Conservation (phyloP, 768 basidiomycete genomes). For the Lentinula guzmanii region DNA sequence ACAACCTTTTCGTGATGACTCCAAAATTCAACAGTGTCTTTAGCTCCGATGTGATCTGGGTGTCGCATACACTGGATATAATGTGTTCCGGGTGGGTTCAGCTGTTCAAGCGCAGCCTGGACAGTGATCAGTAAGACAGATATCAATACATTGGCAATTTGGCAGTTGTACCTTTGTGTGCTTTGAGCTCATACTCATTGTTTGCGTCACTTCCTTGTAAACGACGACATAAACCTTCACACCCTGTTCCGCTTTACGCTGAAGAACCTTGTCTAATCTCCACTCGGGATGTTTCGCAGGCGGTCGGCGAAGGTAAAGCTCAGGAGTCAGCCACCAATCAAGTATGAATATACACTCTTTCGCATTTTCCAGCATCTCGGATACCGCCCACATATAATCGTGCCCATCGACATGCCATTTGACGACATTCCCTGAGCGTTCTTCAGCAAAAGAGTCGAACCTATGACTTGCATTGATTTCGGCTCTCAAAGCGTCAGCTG, state of each 20-base stretch:
- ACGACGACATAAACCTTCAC: slow-evolving; percentile 90
- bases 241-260: slow-evolving; percentile 87
- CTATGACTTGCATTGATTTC: slow-evolving; percentile 77
- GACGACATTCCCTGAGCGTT: slow-evolving; percentile 63
- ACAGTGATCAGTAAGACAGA: background rate
- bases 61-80: slow-evolving; percentile 90
- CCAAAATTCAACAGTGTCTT: slow-evolving; percentile 84
- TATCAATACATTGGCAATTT: background rate
- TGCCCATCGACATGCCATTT: slow-evolving; percentile 98
- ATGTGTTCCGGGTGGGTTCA: slow-evolving; percentile 47
- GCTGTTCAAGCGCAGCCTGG: slow-evolving; percentile 59
- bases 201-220: slow-evolving; percentile 94
- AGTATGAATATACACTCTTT: slow-evolving; percentile 84
- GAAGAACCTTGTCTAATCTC: slow-evolving; percentile 79
- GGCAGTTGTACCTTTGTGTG: slow-evolving; percentile 64
- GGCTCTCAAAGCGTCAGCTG: slow-evolving; percentile 62
- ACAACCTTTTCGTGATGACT: slow-evolving; percentile 93
- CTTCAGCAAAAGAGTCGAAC: slow-evolving; percentile 77
- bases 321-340: slow-evolving; percentile 94
- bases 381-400: slow-evolving; percentile 94
- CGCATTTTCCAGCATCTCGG: slow-evolving; percentile 81
- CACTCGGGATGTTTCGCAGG: slow-evolving; percentile 81
- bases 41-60: slow-evolving; percentile 83
- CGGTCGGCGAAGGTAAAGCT: slow-evolving; percentile 90
- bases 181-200: slow-evolving; percentile 83